These are phyloP conservation scores for Solanum gandarillasii DNA, from an alignment of 257 asterid species.

Conservation along the genomic window DNA sequence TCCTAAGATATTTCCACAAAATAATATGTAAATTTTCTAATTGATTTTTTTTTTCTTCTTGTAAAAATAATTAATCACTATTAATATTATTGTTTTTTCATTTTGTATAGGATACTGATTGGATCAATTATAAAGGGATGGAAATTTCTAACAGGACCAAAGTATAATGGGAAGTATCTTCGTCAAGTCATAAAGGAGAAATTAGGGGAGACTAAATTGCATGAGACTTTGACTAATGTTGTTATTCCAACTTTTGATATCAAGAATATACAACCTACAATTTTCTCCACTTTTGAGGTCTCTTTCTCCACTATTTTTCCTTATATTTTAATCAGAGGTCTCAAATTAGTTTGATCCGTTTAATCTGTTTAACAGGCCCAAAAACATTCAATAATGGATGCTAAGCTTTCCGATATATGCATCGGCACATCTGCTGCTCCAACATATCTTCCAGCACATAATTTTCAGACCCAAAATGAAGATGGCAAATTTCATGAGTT, in stretches of 20 bases:
- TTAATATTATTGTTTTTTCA: too few species aligned
- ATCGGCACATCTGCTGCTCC: constrained; percentile 65
- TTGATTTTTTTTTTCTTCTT: background rate
- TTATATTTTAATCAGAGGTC: background rate
- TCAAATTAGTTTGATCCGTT: background rate
- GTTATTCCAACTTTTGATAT: constrained; percentile 68
- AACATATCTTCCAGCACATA: constrained; percentile 46
- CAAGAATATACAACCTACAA: constrained; percentile 46
- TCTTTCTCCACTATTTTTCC: background rate
- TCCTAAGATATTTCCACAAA: constrained; percentile 56
- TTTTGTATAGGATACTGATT: background rate
- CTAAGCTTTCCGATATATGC: constrained; percentile 49
- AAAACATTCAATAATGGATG: constrained; percentile 26
- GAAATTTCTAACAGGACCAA: constrained; percentile 34
- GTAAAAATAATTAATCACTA: background rate
- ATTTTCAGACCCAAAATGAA: constrained; percentile 13
- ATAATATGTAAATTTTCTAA: background rate
- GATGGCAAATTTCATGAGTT: constrained; percentile 20
- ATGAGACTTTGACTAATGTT: constrained; percentile 47
- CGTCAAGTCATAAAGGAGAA: constrained; percentile 23
- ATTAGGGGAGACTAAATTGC: constrained; percentile 16
- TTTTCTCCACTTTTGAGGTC: constrained; percentile 52
- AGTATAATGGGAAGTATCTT: constrained; percentile 46
- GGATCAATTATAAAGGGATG: constrained; percentile 5
- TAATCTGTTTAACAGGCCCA: constrained; percentile 14